These are phyloP conservation scores for Cladosporium phlei DNA, from an alignment of 2,329 filamentous ascomycete species.

Conservation along the genomic window DNA sequence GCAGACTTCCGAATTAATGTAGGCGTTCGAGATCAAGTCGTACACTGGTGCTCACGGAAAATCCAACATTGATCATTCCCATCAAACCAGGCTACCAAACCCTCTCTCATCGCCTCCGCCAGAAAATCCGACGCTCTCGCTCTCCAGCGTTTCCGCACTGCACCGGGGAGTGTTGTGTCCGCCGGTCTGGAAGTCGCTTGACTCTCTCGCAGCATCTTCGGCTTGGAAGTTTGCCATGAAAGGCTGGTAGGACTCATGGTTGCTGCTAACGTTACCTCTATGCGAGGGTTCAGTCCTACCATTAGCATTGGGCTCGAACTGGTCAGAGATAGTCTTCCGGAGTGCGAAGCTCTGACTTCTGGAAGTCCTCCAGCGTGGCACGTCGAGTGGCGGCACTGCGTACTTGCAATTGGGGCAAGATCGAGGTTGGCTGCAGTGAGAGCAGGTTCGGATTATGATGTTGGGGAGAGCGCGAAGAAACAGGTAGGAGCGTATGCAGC, in stretches of 20 bases:
- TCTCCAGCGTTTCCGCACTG: neutral
- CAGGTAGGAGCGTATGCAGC: constrained; percentile 2
- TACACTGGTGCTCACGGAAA: too few relatives aligned
- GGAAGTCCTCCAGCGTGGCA: neutral
- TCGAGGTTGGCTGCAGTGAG: neutral
- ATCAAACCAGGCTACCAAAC: neutral
- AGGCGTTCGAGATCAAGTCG: too few relatives aligned
- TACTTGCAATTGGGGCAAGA: constrained; percentile 8
- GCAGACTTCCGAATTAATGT: too few relatives aligned
- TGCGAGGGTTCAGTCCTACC: neutral
- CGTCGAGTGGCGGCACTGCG: neutral
- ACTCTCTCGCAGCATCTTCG: neutral
- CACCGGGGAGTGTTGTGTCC: neutral
- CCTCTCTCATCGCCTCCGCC: neutral
- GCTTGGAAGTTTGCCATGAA: neutral
- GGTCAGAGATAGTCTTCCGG: neutral
- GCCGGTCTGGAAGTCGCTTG: constrained; percentile 2
- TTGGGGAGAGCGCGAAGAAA: neutral
- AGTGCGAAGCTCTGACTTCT: neutral
- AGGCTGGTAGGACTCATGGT: neutral
- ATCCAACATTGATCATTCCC: neutral
- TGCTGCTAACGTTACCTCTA: neutral
- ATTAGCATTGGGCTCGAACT: neutral
- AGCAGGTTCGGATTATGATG: neutral
- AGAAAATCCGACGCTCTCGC: neutral